These are phyloP conservation scores for Rhodotorula sp. DNA, from an alignment of 1,284 basidiomycete species.

Conservation along the genomic window DNA sequence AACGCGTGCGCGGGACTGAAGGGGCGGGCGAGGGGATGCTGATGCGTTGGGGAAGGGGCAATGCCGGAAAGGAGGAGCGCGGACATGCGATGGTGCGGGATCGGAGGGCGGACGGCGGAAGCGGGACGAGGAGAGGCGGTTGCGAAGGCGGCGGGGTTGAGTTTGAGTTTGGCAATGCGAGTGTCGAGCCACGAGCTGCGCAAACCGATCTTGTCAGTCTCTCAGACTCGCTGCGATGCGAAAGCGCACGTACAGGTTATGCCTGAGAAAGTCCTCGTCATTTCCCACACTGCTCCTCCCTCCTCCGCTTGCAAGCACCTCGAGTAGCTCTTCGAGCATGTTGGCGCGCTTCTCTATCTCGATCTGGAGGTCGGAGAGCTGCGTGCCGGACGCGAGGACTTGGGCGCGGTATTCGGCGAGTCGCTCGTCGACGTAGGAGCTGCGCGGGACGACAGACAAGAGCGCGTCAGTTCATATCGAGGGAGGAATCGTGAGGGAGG, in stretches of 20 bases:
- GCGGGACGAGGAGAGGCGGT: not conserved
- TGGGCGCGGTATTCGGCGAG: conserved; percentile 9
- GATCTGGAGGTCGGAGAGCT: conserved; percentile 8
- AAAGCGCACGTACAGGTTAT: conserved; percentile 16
- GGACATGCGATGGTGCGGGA: not conserved
- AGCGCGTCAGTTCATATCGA: not conserved
- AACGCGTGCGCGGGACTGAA: not conserved
- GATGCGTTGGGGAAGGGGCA: not conserved
- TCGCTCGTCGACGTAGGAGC: conserved; percentile 23
- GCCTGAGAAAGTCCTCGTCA: conserved; percentile 17
- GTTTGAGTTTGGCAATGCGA: conserved; percentile 4
- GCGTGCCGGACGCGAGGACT: not conserved
- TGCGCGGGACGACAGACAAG: not conserved
- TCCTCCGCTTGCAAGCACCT: conserved; percentile 8
- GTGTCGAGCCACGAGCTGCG: conserved; percentile 13
- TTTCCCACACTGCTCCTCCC: conserved; percentile 19
- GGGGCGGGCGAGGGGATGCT: not conserved
- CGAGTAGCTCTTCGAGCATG: conserved; percentile 20
- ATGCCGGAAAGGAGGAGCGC: not conserved
- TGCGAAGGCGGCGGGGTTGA: not conserved
- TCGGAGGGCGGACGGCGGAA: not conserved
- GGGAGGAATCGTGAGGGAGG: not conserved
- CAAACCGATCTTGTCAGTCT: rapidly evolving
- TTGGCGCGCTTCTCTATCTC: conserved; percentile 18
- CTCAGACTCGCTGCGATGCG: not conserved